Evolutionary conservation across 2,329 filamentous ascomycete species (phyloP).

Genomic region (Madurella mycetomatis): DNA sequence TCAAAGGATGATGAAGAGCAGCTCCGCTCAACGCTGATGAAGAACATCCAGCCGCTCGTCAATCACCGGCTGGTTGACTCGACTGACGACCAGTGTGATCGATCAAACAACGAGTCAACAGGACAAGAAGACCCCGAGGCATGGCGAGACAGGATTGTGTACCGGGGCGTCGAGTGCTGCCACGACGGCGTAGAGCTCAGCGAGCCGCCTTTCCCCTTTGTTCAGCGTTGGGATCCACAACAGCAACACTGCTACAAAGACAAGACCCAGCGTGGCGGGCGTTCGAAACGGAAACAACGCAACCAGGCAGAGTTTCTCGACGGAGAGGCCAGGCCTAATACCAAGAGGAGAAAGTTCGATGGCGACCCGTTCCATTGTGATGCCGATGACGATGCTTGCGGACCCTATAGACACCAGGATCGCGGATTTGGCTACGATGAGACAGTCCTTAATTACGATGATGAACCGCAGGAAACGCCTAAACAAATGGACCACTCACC

Average conservation of each 20-base stretch:
- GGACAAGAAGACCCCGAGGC: slow-evolving; percentile 51
- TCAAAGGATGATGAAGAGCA: slow-evolving; percentile 64
- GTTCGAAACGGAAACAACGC: slow-evolving; percentile 46
- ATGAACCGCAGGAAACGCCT: slow-evolving; percentile 30
- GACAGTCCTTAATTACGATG: slow-evolving; percentile 40
- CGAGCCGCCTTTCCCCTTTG: slow-evolving; percentile 82
- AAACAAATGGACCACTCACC: slow-evolving; percentile 27
- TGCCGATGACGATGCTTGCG: neutral
- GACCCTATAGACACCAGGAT: slow-evolving; percentile 27
- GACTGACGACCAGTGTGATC: slow-evolving; percentile 19
- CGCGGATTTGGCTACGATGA: slow-evolving; percentile 39
- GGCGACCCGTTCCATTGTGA: slow-evolving; percentile 37
- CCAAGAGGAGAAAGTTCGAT: slow-evolving; percentile 49
- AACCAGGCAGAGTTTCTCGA: slow-evolving; percentile 40
- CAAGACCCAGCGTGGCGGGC: slow-evolving; percentile 39
- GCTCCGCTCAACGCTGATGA: slow-evolving; percentile 50
- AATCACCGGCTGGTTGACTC: slow-evolving; percentile 33
- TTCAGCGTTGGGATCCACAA: slow-evolving; percentile 81
- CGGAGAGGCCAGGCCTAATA: slow-evolving; percentile 27
- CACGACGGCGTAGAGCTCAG: slow-evolving; percentile 64
- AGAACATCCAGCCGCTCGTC: slow-evolving; percentile 42
- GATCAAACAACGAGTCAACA: slow-evolving; percentile 15
- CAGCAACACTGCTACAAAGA: slow-evolving; percentile 48
- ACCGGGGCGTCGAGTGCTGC: slow-evolving; percentile 80
- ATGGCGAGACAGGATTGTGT: slow-evolving; percentile 70